Conservation (phyloP, 2,329 filamentous ascomycete genomes). For the Pseudogymnoascus sp. region DNA sequence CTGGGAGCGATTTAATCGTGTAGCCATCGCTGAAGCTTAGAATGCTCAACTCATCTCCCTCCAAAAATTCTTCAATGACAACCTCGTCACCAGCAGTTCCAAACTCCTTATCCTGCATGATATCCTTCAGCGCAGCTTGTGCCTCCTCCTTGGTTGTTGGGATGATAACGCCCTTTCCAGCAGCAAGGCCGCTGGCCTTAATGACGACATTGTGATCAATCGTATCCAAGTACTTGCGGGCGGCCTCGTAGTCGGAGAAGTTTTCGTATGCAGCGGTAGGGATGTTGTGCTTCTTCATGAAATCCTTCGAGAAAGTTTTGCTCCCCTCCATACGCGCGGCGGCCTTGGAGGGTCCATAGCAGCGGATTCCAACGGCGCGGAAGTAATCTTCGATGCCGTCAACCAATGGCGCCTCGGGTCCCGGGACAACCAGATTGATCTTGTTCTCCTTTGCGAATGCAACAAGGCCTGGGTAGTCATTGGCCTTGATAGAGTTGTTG, state of each 20-base stretch:
- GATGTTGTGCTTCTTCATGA: slow-evolving; percentile 86
- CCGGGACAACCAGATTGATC: slow-evolving; percentile 76
- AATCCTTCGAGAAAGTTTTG: slow-evolving; percentile 96
- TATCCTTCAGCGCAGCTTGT: slow-evolving; percentile 70
- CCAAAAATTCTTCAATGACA: slow-evolving; percentile 88
- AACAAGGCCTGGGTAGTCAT: slow-evolving; percentile 71
- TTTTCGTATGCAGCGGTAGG: slow-evolving; percentile 88
- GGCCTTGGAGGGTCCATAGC: slow-evolving; percentile 77
- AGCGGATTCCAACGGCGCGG: slow-evolving; percentile 61
- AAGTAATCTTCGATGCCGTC: slow-evolving; percentile 80
- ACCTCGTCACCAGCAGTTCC: slow-evolving; percentile 81
- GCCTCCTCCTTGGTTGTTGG: slow-evolving; percentile 68
- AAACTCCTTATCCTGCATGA: slow-evolving; percentile 86
- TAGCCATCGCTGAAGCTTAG: slow-evolving; percentile 87
- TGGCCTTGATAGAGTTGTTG: slow-evolving; percentile 55
- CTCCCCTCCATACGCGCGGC: slow-evolving; percentile 90
- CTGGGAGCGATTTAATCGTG: slow-evolving; percentile 72
- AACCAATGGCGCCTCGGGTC: slow-evolving; percentile 82
- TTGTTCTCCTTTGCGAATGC: slow-evolving; percentile 62
- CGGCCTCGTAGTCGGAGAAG: slow-evolving; percentile 69
- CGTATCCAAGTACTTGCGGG: slow-evolving; percentile 64
- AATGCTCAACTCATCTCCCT: slow-evolving; percentile 87
- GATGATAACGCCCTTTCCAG: slow-evolving; percentile 87
- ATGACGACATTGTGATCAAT: slow-evolving; percentile 74
- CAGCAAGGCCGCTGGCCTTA: slow-evolving; percentile 87